Conservation (phyloP, 192 early-diverging fungal genomes). For the Umbelopsis ramanniana region DNA sequence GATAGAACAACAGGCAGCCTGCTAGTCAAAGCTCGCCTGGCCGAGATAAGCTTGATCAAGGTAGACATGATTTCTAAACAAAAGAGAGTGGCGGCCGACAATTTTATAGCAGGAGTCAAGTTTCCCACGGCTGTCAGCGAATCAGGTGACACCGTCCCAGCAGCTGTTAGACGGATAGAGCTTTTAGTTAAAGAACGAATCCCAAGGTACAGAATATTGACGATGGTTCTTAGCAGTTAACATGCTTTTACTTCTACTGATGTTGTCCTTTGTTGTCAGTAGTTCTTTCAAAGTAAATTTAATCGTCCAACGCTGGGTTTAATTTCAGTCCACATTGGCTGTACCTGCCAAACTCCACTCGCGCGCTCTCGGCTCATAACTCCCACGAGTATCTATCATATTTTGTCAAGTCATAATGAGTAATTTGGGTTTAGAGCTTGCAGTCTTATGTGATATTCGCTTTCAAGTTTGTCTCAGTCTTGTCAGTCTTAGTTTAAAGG, state of each 20-base stretch:
- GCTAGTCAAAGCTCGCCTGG: neutral
- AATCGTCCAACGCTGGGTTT: neutral
- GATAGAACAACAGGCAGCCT: neutral
- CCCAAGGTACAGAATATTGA: too few species aligned
- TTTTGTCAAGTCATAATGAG: neutral
- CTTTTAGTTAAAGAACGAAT: neutral
- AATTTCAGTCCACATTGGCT: neutral
- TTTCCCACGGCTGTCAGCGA: conserved; percentile 18
- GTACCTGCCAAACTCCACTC: conserved; percentile 2
- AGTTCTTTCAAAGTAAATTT: neutral
- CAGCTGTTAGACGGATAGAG: neutral
- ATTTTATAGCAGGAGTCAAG: conserved; percentile 1
- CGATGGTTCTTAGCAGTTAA: too few species aligned
- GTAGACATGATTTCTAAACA: conserved; percentile 11
- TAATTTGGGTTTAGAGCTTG: neutral
- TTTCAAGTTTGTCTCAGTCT: too few species aligned
- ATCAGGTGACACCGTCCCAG: neutral
- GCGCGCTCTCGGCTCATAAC: neutral
- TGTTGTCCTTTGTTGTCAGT: neutral
- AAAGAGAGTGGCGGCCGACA: conserved; percentile 4
- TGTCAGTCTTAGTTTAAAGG: too few species aligned
- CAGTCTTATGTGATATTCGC: too few species aligned
- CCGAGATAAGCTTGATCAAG: conserved; percentile 11
- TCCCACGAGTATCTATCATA: too few species aligned
- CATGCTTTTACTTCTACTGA: neutral